Conservation (phyloP, 768 basidiomycete genomes). For the Thelephora ganbajun region DNA sequence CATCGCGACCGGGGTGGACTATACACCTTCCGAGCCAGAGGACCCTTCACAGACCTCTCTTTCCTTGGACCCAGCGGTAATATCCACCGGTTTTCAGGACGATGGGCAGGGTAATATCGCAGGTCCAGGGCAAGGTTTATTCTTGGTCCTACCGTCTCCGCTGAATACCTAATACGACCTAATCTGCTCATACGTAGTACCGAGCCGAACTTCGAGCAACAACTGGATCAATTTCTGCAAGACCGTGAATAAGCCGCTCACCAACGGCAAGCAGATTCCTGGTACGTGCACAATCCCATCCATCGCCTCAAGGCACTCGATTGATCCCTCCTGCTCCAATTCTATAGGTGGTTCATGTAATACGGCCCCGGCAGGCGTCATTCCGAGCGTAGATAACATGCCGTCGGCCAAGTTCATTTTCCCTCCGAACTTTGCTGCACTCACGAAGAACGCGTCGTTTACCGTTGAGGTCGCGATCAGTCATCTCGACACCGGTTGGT, state of each 20-base stretch:
- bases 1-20: constrained; percentile 19
- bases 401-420: constrained; percentile 39
- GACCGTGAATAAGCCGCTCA: constrained; percentile 35
- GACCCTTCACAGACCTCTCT: constrained; percentile 30
- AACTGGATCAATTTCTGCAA: constrained; percentile 66
- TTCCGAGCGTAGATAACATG: constrained; percentile 33
- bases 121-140: no score
- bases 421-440: constrained; percentile 31
- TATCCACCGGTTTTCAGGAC: constrained; percentile 41
- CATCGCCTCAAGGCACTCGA: no score
- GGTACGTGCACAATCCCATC: no score
- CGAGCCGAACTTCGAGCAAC: constrained; percentile 35
- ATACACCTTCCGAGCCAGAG: constrained; percentile 11
- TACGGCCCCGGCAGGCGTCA: constrained; percentile 44
- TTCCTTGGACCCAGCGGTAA: constrained; percentile 31
- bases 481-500: constrained; percentile 37
- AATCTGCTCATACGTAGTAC: neutral
- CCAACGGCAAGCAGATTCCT: constrained; percentile 40
- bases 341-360: constrained; percentile 38
- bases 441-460: constrained; percentile 35
- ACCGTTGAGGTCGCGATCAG: constrained; percentile 34
- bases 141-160: constrained; percentile 5
- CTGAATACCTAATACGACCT: neutral
- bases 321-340: no score
- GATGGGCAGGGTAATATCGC: constrained; percentile 24